A percentile compares a stretch with the other conserved stretches of the same genome.
phyloP scores from a whole-genome alignment of 1,139 yeast genomes.

The Candida mesenterica region DNA sequence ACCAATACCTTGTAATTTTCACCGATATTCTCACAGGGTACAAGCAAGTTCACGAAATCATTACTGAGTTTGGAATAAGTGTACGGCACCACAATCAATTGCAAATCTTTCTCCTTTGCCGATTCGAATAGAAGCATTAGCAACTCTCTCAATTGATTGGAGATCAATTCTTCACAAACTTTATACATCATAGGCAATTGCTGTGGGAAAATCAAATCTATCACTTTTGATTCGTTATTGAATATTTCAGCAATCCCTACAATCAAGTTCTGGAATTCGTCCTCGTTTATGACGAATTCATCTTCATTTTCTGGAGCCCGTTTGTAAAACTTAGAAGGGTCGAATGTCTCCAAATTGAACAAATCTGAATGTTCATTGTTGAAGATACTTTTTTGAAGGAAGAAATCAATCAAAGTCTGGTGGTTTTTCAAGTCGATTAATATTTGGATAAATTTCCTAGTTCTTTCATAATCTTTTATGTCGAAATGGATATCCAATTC shows the following conservation, averaged over 20 bases:
- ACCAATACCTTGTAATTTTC: constrained; percentile 31
- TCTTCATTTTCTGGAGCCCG: constrained; percentile 8
- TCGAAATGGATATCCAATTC: constrained; percentile 68
- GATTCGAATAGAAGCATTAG: constrained; percentile 29
- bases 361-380: constrained; percentile 36
- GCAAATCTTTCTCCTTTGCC: constrained; percentile 27
- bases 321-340: constrained; percentile 20
- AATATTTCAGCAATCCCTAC: constrained; percentile 30
- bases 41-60: constrained; percentile 25
- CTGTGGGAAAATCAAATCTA: constrained; percentile 42
- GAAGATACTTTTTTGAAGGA: constrained; percentile 44
- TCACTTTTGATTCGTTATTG: constrained; percentile 35
- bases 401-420: constrained; percentile 47
- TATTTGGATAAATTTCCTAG: constrained; percentile 35
- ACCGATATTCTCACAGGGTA: constrained; percentile 35
- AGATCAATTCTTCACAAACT: constrained; percentile 44
- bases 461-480: constrained; percentile 42
- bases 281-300: constrained; percentile 15
- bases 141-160: constrained; percentile 41
- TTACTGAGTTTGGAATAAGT: constrained; percentile 29
- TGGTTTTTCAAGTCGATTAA: constrained; percentile 39
- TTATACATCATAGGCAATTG: constrained; percentile 49
- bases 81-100: constrained; percentile 31
- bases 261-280: constrained; percentile 24
- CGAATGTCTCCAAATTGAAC: constrained; percentile 29